Evolutionary conservation across 2,329 filamentous ascomycete genomes (phyloP).

Genomic region (Blastomyces emzantsi): DNA sequence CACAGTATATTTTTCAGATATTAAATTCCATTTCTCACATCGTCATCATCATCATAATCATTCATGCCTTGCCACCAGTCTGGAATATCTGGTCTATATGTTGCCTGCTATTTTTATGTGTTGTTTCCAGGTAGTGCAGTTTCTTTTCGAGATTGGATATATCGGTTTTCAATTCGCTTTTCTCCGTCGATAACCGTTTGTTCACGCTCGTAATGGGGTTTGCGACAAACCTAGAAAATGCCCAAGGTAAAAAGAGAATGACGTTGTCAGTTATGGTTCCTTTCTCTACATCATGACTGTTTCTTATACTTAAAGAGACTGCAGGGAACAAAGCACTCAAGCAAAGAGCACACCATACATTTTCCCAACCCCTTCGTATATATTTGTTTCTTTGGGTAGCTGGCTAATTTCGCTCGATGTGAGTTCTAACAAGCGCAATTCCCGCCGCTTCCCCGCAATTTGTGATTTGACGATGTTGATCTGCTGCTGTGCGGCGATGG

Average conservation of each 20-base stretch:
- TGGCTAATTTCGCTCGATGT: slow-evolving; percentile 75
- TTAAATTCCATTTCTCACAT: background rate
- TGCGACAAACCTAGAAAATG: slow-evolving; percentile 67
- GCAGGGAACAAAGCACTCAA: background rate
- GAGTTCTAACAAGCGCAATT: slow-evolving; percentile 78
- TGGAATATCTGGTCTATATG: slow-evolving; percentile 84
- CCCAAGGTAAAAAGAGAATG: background rate
- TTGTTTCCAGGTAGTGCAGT: slow-evolving; percentile 87
- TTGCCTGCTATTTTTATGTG: slow-evolving; percentile 84
- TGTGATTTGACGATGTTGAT: slow-evolving; percentile 78
- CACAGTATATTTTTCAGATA: background rate
- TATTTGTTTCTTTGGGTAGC: slow-evolving; percentile 63
- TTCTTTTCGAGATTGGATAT: slow-evolving; percentile 77
- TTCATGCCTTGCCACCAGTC: slow-evolving; percentile 36
- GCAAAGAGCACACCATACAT: slow-evolving; percentile 54
- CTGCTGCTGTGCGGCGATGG: slow-evolving; percentile 80
- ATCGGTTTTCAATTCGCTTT: slow-evolving; percentile 65
- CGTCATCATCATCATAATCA: background rate
- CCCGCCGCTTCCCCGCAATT: slow-evolving; percentile 74
- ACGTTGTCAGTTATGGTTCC: background rate
- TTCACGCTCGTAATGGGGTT: slow-evolving; percentile 65
- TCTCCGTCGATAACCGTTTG: slow-evolving; percentile 65
- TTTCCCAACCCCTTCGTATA: slow-evolving; percentile 95
- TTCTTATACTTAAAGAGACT: background rate
- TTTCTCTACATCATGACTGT: background rate